Base-by-base conservation (phyloP, 345 rosid genomes). In the Citrus sp. region DNA sequence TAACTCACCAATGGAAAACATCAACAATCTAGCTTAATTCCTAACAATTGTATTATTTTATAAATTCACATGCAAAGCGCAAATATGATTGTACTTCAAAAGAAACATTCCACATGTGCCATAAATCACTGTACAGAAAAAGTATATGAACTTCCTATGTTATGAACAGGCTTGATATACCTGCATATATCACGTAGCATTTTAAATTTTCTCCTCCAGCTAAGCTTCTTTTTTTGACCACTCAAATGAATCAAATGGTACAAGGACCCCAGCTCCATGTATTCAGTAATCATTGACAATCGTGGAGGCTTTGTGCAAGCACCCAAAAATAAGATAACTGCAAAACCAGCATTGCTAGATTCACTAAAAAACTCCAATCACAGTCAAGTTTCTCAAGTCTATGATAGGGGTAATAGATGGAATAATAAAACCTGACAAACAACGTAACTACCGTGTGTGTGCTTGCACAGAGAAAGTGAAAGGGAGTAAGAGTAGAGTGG, bases 181-280 rank as follows among this genome's bases (percentile, higher is more conserved):
- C 98, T 92, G 98, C 99, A 93, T 74, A 97, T 93, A 85, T 97
- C 99, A 55, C 93, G 92, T 83, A 94, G 83, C 97, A 97, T 93
- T 85, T 91, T 94, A 58, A 97, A 89, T 87, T 83, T 88, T 86
- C 91, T 88, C 56, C 94, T 87, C 99, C 98, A 90, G 83, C 85
- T 94, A 79, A 93, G 89, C 86, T 84, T 91, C 84, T 89, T 97
- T 81, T 94, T 97, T 82, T 93, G 98, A 79, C 97, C 94, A 80
- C 97, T 94, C 76, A 81, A 78, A 83, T 93, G 98, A 80, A 97
- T 94, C 86, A 94, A 84, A 87, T 87, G 81, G 81, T 92, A 93
- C 83, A 94, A 82, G 35, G 99, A 94, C 67, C 98, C 98, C 95
- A 90, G 87, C 85, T 97, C 99, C 98, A 97, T 94, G 85, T 94